These are phyloP conservation scores for Nidula microcarpa DNA, from an alignment of 768 basidiomycete species.

Conservation along the genomic window DNA sequence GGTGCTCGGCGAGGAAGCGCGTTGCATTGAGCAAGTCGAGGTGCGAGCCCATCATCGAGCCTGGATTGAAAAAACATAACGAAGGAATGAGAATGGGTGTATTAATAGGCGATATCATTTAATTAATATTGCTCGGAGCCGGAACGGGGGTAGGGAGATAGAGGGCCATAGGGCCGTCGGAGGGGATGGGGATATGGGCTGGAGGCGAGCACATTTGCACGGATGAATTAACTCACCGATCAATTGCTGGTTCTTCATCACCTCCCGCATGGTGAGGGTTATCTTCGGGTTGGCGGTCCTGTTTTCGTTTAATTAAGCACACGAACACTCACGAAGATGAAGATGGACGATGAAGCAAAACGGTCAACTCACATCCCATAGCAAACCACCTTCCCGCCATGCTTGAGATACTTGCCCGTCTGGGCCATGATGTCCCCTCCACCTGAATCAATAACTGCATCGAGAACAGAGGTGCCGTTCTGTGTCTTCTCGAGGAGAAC, in stretches of 20 bases:
- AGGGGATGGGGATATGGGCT: neutral
- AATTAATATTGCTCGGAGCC: too few relatives aligned
- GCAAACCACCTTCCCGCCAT: conserved; percentile 56
- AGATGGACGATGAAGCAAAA: neutral
- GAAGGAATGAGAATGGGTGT: neutral
- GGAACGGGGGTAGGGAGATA: too few relatives aligned
- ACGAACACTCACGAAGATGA: neutral
- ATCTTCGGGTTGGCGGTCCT: conserved; percentile 64
- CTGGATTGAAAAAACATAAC: conserved; percentile 27
- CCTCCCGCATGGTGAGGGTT: conserved; percentile 73
- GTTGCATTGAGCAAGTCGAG: conserved; percentile 73
- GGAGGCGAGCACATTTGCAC: neutral
- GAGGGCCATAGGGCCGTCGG: too few relatives aligned
- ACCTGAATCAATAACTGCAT: conserved; percentile 66
- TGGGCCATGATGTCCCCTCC: conserved; percentile 62
- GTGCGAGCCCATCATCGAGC: conserved; percentile 82
- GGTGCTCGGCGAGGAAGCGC: conserved; percentile 60
- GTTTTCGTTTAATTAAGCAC: neutral
- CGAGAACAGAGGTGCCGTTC: conserved; percentile 31
- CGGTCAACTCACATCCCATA: conserved; percentile 56
- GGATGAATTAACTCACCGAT: conserved; percentile 47
- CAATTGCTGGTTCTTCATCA: conserved; percentile 70
- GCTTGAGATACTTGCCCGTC: conserved; percentile 46
- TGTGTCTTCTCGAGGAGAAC: conserved; percentile 33
- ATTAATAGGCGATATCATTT: neutral